phyloP scores from a whole-genome alignment of 1,284 basidiomycete species.

The Apiotrichum siamense region DNA sequence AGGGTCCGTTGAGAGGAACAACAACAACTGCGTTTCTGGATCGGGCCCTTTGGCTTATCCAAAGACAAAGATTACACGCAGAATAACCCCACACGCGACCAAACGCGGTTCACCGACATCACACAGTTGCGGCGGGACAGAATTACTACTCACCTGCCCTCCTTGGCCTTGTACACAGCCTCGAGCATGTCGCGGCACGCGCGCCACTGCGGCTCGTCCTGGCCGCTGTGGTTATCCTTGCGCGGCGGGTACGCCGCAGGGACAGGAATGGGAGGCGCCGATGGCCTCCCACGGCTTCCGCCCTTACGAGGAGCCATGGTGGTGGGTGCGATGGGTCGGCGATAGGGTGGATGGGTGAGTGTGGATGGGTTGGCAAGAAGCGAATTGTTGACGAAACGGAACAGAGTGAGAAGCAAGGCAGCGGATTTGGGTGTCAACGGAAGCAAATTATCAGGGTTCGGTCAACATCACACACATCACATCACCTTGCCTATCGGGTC shows the following conservation, averaged over 20 bases:
- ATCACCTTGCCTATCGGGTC: too few species aligned
- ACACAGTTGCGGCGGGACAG: background rate
- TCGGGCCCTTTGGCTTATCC: too few species aligned
- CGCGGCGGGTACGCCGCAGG: conserved; percentile 29
- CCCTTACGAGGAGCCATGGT: background rate
- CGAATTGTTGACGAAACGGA: background rate
- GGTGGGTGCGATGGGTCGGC: background rate
- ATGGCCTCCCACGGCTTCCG: conserved; percentile 5
- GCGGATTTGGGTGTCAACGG: background rate
- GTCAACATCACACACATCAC: too few species aligned
- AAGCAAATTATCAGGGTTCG: too few species aligned
- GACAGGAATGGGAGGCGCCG: conserved; percentile 15
- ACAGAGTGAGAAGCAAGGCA: background rate
- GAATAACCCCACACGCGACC: too few species aligned
- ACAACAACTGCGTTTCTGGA: too few species aligned
- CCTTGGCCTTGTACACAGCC: conserved; percentile 36
- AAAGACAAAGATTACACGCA: too few species aligned
- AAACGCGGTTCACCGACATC: background rate
- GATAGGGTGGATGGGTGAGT: background rate
- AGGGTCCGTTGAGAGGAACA: too few species aligned
- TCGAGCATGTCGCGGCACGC: conserved; percentile 39
- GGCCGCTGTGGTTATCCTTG: conserved; percentile 19
- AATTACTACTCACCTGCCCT: conserved; percentile 29
- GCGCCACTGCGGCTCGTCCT: conserved; percentile 32
- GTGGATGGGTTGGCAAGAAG: background rate